phyloP scores from a whole-genome alignment of 345 rosid genomes.

The Lenwebbia sp. region DNA sequence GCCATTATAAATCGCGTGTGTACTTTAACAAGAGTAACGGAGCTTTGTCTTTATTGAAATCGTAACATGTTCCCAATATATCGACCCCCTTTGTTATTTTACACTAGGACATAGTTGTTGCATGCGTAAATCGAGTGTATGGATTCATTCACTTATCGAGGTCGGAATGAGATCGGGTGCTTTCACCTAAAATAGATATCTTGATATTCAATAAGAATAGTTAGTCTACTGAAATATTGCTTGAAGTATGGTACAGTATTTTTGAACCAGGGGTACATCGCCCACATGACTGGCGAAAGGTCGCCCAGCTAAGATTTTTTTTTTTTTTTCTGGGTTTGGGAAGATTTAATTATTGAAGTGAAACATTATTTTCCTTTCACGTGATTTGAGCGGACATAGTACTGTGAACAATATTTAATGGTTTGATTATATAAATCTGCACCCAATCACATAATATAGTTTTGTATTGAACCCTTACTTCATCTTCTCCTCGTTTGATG shows the following conservation, averaged over 20 bases:
- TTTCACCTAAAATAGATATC: not conserved
- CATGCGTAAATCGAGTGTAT: no score
- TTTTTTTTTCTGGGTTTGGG: not conserved
- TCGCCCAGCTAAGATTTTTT: not conserved
- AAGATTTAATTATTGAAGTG: not conserved
- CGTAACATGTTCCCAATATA: no score
- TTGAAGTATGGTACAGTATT: not conserved
- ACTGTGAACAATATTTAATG: not conserved
- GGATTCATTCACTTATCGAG: not conserved
- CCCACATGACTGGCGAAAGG: not conserved
- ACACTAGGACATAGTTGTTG: not conserved
- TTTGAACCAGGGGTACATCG: no score
- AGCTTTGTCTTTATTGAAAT: no score
- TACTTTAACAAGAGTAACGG: not conserved
- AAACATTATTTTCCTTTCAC: not conserved
- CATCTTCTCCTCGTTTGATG: no score
- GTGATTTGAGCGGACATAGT: not conserved
- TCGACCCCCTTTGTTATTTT: no score
- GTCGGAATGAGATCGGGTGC: not conserved
- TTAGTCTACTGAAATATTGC: not conserved
- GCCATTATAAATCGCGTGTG: not conserved
- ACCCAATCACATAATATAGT: no score
- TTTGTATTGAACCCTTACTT: not conserved
- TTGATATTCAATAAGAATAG: not conserved
- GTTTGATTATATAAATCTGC: not conserved